Conservation (phyloP, 306 rosid species). For the Lathyrus tuberosus region DNA sequence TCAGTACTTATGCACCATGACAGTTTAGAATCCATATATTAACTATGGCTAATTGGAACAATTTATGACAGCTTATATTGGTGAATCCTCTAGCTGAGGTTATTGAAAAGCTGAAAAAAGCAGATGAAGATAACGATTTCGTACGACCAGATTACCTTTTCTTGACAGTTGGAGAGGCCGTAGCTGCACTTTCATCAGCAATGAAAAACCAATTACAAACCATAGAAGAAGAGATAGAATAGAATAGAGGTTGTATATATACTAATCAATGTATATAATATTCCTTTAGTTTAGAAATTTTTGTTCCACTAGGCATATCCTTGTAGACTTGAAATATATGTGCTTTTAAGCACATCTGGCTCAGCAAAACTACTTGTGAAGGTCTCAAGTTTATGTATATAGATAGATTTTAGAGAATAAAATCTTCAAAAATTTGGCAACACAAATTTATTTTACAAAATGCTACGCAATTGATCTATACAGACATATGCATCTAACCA, state of each 20-base stretch:
- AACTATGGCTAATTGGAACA: conserved; percentile 18
- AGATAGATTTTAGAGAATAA: background rate
- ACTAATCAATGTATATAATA: conserved; percentile 16
- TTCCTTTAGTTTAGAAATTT: conserved; percentile 3
- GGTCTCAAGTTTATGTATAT: background rate
- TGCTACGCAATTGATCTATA: background rate
- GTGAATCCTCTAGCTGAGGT: conserved; percentile 95
- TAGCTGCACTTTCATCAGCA: conserved; percentile 57
- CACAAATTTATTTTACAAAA: background rate
- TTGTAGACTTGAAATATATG: conserved; percentile 13
- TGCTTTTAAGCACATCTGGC: conserved; percentile 17
- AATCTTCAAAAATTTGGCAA: background rate
- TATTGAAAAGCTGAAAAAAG: conserved; percentile 61
- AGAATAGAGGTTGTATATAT: conserved; percentile 14
- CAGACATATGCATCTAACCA: background rate
- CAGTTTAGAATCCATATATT: background rate
- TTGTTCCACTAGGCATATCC: conserved; percentile 5
- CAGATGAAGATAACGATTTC: conserved; percentile 53
- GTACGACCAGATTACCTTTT: conserved; percentile 54
- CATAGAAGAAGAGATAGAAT: conserved; percentile 30
- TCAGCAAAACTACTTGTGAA: conserved; percentile 32
- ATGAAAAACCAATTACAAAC: conserved; percentile 49
- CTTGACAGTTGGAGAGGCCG: conserved; percentile 80
- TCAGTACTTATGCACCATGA: no score
- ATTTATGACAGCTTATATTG: conserved; percentile 65